A percentile compares a stretch with the other conserved stretches of the same genome.
phyloP scores from a whole-genome alignment of 2,329 filamentous ascomycete species.

The Ceratocystis smalleyi region DNA sequence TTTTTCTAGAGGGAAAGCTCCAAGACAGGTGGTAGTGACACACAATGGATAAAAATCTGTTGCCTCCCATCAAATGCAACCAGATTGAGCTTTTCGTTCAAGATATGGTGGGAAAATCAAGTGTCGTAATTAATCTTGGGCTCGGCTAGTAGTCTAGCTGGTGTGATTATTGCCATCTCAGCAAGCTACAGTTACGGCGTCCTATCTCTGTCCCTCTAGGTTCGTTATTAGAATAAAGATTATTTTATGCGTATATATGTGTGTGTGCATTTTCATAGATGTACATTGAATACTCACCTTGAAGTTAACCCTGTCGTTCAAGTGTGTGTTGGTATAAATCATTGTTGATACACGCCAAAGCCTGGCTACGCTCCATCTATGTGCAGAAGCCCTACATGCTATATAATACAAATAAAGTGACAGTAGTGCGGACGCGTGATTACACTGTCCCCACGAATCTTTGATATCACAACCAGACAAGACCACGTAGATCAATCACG shows the following conservation, averaged over 20 bases:
- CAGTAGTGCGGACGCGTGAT: background rate
- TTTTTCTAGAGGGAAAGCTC: conserved; percentile 32
- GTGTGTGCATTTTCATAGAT: too few species aligned
- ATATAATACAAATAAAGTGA: conserved; percentile 16
- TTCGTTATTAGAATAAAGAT: background rate
- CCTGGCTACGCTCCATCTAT: conserved; percentile 9
- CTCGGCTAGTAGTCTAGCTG: background rate
- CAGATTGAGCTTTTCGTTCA: too few species aligned
- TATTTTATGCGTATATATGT: too few species aligned
- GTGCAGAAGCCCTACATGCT: conserved; percentile 9
- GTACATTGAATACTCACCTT: too few species aligned
- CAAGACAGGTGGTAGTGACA: background rate
- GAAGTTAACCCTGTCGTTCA: background rate
- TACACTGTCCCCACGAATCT: background rate
- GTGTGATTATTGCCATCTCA: too few species aligned
- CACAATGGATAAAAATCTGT: background rate
- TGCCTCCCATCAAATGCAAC: too few species aligned
- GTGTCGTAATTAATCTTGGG: too few species aligned
- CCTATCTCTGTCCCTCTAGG: background rate
- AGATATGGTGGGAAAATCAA: too few species aligned
- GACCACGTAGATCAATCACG: background rate
- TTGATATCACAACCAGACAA: background rate
- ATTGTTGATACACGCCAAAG: conserved; percentile 15
- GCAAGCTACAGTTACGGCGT: background rate
- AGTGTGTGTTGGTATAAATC: conserved; percentile 1